phyloP scores from a whole-genome alignment of 768 basidiomycete species.

The Russula lepida region DNA sequence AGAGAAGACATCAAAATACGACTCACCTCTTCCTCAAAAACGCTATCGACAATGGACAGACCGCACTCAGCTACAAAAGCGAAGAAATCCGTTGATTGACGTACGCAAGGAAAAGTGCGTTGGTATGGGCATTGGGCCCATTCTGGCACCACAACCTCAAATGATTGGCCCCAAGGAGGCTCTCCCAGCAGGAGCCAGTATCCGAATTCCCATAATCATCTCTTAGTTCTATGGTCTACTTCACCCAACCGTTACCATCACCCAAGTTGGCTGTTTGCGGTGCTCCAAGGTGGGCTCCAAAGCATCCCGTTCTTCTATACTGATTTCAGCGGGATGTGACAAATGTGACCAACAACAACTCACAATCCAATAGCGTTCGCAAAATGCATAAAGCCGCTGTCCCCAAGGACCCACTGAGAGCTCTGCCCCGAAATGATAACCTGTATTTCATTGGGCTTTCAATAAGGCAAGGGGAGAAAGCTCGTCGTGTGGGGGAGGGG shows the following conservation, averaged over 20 bases:
- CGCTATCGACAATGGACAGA: neutral
- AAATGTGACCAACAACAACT: neutral
- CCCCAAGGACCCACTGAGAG: constrained; percentile 10
- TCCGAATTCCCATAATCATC: constrained; percentile 33
- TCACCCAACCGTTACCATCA: constrained; percentile 38
- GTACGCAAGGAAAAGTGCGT: constrained; percentile 31
- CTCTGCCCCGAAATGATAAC: constrained; percentile 19
- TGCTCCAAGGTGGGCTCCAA: constrained; percentile 29
- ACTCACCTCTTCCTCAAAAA: constrained; percentile 23
- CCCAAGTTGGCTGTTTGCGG: constrained; percentile 40
- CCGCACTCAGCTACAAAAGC: neutral
- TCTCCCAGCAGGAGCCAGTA: constrained; percentile 37
- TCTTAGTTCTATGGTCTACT: constrained; percentile 39
- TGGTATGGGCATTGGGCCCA: constrained; percentile 26
- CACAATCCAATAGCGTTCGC: constrained; percentile 19
- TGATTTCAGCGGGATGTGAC: neutral
- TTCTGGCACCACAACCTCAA: constrained; percentile 27
- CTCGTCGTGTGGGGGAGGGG: neutral
- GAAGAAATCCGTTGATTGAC: constrained; percentile 5
- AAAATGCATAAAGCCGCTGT: constrained; percentile 16
- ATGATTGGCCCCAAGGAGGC: constrained; percentile 22
- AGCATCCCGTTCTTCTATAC: constrained; percentile 23
- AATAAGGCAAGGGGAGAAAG: neutral
- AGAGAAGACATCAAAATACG: neutral
- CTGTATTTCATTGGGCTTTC: neutral